Evolutionary conservation across 2,329 filamentous ascomycete species (phyloP).

Genomic region (Hortaea werneckii): DNA sequence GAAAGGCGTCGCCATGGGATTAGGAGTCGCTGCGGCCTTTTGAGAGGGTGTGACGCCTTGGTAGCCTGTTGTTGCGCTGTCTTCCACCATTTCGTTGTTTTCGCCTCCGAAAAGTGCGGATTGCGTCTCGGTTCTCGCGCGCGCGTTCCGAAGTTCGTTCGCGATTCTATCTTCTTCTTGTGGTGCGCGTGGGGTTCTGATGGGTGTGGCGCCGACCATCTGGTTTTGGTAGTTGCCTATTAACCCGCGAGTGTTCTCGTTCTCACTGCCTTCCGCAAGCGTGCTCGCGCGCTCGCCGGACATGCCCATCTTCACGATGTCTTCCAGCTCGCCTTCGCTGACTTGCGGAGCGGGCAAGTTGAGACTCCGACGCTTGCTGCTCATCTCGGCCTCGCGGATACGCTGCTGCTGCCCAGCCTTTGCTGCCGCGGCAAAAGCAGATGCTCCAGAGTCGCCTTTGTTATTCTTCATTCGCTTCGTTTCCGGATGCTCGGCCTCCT

Average conservation of each 20-base stretch:
- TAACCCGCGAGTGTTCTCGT: constrained; percentile 72
- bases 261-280: constrained; percentile 67
- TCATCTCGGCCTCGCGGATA: constrained; percentile 91
- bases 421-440: constrained; percentile 73
- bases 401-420: constrained; percentile 92
- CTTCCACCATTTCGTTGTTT: constrained; percentile 83
- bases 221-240: constrained; percentile 73
- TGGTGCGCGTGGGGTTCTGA: constrained; percentile 82
- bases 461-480: constrained; percentile 82
- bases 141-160: constrained; percentile 91
- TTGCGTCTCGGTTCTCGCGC: constrained; percentile 83
- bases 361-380: constrained; percentile 80
- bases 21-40: constrained; percentile 79
- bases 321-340: constrained; percentile 82
- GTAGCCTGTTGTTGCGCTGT: constrained; percentile 73
- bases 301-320: constrained; percentile 98
- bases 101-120: constrained; percentile 89
- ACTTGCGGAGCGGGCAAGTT: constrained; percentile 83
- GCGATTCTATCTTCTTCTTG: constrained; percentile 91
- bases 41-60: constrained; percentile 72
- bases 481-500: constrained; percentile 62
- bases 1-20: constrained; percentile 86
- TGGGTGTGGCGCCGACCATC: constrained; percentile 72
- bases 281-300: constrained; percentile 75
- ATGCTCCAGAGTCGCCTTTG: constrained; percentile 61